These are phyloP conservation scores for Lipomyces oligophaga DNA, from an alignment of 805 yeast species.

Conservation along the genomic window DNA sequence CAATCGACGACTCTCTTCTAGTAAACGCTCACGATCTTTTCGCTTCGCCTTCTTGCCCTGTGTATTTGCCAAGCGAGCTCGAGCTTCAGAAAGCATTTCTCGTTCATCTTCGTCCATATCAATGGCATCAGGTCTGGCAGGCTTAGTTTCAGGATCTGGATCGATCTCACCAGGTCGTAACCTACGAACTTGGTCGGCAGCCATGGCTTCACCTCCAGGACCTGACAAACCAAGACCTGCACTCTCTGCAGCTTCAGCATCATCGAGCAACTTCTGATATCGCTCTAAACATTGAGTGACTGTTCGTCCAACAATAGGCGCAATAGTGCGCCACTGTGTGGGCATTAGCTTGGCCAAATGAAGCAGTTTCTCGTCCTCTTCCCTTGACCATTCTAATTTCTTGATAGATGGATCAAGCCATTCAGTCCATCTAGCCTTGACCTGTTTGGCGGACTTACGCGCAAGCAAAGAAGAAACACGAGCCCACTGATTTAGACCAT, in stretches of 20 bases:
- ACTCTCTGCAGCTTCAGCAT: conserved; percentile 41
- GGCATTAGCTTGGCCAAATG: conserved; percentile 69
- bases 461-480: conserved; percentile 82
- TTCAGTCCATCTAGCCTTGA: conserved; percentile 89
- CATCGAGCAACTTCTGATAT: conserved; percentile 67
- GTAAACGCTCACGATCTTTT: conserved; percentile 77
- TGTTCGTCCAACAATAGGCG: conserved; percentile 74
- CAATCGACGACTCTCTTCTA: conserved; percentile 71
- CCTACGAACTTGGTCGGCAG: conserved; percentile 36
- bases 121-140: conserved; percentile 76
- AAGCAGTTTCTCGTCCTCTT: conserved; percentile 71
- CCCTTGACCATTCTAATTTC: conserved; percentile 63
- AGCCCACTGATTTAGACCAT: conserved; percentile 93
- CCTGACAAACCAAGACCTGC: conserved; percentile 45
- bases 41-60: conserved; percentile 93
- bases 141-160: conserved; percentile 68
- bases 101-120: conserved; percentile 82
- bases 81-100: conserved; percentile 93
- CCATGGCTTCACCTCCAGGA: conserved; percentile 51
- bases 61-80: conserved; percentile 84
- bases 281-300: conserved; percentile 84
- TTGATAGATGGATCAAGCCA: conserved; percentile 73
- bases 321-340: conserved; percentile 93
- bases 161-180: conserved; percentile 55
- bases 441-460: conserved; percentile 84